Evolutionary conservation across 73 alveolate species (phyloP).

Genomic region (Uronychia binucleata): DNA sequence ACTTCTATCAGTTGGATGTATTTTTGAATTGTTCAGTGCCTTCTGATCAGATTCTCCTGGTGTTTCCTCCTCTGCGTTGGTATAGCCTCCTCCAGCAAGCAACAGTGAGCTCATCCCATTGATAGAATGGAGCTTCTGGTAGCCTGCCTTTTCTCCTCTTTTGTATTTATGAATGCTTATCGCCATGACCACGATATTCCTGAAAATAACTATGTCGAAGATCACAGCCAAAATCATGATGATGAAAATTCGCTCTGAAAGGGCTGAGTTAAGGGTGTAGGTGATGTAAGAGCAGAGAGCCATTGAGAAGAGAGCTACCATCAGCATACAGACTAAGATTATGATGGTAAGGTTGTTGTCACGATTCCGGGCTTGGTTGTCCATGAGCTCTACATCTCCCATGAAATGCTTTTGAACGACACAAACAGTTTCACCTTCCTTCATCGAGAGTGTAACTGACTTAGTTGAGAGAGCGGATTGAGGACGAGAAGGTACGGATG

Average conservation of each 20-base stretch:
- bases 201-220: background rate
- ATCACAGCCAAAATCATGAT: background rate
- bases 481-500: background rate
- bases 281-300: slow-evolving; percentile 29
- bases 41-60: too few relatives aligned
- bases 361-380: slow-evolving; percentile 17
- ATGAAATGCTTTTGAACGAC: slow-evolving; percentile 35
- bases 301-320: background rate
- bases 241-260: background rate
- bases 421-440: slow-evolving; percentile 17
- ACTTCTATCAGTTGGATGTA: background rate
- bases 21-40: too few relatives aligned
- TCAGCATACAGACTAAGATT: background rate
- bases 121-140: background rate
- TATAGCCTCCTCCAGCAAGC: background rate
- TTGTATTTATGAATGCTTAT: background rate
- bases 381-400: slow-evolving; percentile 31
- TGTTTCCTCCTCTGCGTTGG: too few relatives aligned
- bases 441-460: background rate
- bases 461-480: background rate
- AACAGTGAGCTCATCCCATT: background rate
- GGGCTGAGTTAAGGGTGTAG: background rate
- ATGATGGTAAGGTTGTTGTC: slow-evolving; percentile 12
- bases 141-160: background rate
- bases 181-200: background rate